These are phyloP conservation scores for Rubia balearica DNA, from an alignment of 305 asterid species.

Conservation along the genomic window DNA sequence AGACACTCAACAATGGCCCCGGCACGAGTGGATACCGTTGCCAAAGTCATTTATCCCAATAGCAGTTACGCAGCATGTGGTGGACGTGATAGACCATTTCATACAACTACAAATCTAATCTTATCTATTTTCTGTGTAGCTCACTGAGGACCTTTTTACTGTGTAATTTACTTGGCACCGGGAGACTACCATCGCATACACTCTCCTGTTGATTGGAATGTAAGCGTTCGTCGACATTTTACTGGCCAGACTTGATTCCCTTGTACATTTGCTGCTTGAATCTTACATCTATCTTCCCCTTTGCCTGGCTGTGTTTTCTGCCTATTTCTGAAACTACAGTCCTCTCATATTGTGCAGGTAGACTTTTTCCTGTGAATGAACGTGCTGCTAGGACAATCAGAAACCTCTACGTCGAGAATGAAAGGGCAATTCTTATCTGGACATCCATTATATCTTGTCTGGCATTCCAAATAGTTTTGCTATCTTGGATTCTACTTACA, in stretches of 20 bases:
- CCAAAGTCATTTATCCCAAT: background rate
- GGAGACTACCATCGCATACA: conserved; percentile 97
- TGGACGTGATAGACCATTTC: background rate
- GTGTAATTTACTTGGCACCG: conserved; percentile 90
- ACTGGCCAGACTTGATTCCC: conserved; percentile 41
- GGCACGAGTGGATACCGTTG: conserved; percentile 33
- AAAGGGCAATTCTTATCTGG: conserved; percentile 57
- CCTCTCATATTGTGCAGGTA: conserved; percentile 39
- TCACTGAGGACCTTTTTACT: conserved; percentile 82
- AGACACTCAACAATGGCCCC: conserved; percentile 61
- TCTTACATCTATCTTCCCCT: background rate
- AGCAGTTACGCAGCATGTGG: background rate
- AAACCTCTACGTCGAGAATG: conserved; percentile 78
- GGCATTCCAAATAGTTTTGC: background rate
- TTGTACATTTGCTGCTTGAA: background rate
- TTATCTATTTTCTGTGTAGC: conserved; percentile 33
- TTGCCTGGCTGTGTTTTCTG: background rate
- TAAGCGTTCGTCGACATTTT: conserved; percentile 78
- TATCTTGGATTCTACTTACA: background rate
- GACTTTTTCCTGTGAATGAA: conserved; percentile 80
- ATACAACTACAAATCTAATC: background rate
- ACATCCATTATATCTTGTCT: background rate
- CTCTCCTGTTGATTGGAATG: conserved; percentile 91
- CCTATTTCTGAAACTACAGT: conserved; percentile 8
- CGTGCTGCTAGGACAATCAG: conserved; percentile 87